Percentiles rank a stretch among this genome's conserved stretches.
Evolutionary conservation across 2,329 filamentous ascomycete genomes (phyloP).

Genomic region (Tricladium varicosporioides): DNA sequence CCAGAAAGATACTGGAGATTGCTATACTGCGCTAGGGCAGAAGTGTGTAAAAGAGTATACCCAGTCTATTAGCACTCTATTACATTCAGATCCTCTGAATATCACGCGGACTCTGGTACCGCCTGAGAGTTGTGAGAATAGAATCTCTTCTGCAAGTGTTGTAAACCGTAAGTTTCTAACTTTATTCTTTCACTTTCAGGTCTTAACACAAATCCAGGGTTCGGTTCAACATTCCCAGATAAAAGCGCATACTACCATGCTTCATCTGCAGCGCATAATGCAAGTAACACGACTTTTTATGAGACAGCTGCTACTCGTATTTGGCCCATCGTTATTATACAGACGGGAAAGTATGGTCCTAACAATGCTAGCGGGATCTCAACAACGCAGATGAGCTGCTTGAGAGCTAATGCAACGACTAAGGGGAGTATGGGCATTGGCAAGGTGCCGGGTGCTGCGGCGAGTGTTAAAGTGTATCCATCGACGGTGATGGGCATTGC

Average conservation of each 20-base stretch:
- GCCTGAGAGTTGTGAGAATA: not conserved
- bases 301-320: slow-evolving; percentile 6
- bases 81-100: not conserved
- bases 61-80: not conserved
- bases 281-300: slow-evolving; percentile 7
- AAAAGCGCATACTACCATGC: not conserved
- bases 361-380: not conserved
- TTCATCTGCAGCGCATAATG: not conserved
- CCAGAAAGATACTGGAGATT: slow-evolving; percentile 10
- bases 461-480: not conserved
- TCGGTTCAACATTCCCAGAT: not conserved
- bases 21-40: slow-evolving; percentile 2
- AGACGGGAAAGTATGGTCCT: not conserved
- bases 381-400: slow-evolving; percentile 6
- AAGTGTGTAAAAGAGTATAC: slow-evolving; percentile 2
- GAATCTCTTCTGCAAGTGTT: not conserved
- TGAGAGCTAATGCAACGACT: slow-evolving; percentile 7
- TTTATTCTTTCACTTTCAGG: not conserved
- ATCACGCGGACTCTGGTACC: not conserved
- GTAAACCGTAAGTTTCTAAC: not conserved
- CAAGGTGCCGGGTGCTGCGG: slow-evolving; percentile 4
- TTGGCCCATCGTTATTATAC: slow-evolving; percentile 10
- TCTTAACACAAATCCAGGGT: not conserved
- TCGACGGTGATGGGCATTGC: slow-evolving; percentile 5
- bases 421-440: slow-evolving; percentile 8